Percentiles rank a stretch among this genome's conserved stretches.
Conservation (phyloP, 345 rosid genomes). For the Eucalyptus cloeziana region DNA sequence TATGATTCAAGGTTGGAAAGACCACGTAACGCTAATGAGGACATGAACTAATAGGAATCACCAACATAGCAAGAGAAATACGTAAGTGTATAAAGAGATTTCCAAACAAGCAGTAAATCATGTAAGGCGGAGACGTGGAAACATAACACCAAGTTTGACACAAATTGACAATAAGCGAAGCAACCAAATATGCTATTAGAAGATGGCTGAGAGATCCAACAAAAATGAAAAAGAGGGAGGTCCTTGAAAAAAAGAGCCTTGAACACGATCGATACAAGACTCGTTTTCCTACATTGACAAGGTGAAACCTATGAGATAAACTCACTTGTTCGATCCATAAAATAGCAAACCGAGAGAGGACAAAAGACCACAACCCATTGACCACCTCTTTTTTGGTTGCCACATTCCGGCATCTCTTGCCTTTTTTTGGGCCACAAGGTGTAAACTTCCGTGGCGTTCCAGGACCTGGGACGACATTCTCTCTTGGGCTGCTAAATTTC, state of each 20-base stretch:
- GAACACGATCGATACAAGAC: no score
- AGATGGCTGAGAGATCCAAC: not conserved
- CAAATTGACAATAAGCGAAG: not conserved
- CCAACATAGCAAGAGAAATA: not conserved
- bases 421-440: no score
- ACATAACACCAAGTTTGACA: not conserved
- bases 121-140: not conserved
- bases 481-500: no score
- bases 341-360: not conserved
- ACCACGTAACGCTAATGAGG: not conserved
- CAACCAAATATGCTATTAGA: not conserved
- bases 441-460: no score
- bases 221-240: not conserved
- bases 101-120: not conserved
- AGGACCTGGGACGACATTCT: no score
- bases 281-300: no score
- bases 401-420: no score
- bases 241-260: not conserved
- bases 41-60: not conserved
- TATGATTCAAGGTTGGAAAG: not conserved
- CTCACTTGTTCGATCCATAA: no score
- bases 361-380: no score
- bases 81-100: not conserved
- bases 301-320: no score
- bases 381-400: no score